Evolutionary conservation across 768 basidiomycete genomes (phyloP).

Genomic region (Trametopsis cervina): DNA sequence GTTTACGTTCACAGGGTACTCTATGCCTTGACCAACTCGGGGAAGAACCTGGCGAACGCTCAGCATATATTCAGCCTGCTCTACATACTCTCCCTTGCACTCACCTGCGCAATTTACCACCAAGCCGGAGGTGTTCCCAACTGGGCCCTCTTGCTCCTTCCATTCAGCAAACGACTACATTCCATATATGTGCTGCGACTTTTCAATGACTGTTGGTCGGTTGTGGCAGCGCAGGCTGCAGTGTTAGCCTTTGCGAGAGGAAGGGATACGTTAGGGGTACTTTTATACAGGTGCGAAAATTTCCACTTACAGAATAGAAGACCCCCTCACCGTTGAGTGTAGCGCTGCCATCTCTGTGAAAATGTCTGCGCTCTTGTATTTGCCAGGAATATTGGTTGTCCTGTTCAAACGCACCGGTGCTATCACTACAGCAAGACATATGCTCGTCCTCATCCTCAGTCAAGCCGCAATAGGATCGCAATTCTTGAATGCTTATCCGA

Average conservation of each 20-base stretch:
- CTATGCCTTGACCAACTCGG: slow-evolving; percentile 54
- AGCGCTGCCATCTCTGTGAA: slow-evolving; percentile 87
- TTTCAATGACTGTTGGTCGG: slow-evolving; percentile 94
- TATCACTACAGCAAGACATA: slow-evolving; percentile 40
- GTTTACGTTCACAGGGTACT: slow-evolving; percentile 75
- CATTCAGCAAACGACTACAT: slow-evolving; percentile 88
- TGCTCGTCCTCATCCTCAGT: slow-evolving; percentile 35
- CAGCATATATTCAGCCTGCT: slow-evolving; percentile 76
- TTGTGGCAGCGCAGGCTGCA: slow-evolving; percentile 57
- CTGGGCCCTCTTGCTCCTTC: slow-evolving; percentile 64
- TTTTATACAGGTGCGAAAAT: slow-evolving; percentile 64
- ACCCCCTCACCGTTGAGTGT: not conserved
- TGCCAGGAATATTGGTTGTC: slow-evolving; percentile 82
- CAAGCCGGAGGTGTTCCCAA: slow-evolving; percentile 58
- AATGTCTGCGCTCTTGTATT: slow-evolving; percentile 88
- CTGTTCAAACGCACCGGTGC: slow-evolving; percentile 70
- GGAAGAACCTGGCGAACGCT: slow-evolving; percentile 50
- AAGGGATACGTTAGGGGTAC: slow-evolving; percentile 52
- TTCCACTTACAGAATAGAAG: not conserved
- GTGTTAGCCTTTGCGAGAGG: slow-evolving; percentile 58
- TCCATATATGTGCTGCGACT: slow-evolving; percentile 88
- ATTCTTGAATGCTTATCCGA: slow-evolving; percentile 55
- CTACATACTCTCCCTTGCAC: slow-evolving; percentile 59
- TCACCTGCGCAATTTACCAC: slow-evolving; percentile 65
- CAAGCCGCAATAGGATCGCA: slow-evolving; percentile 63